Percentiles rank a stretch among this genome's conserved stretches.
Evolutionary conservation across 306 rosid genomes (phyloP).

Genomic region (Amphicarpaea edgeworthii): DNA sequence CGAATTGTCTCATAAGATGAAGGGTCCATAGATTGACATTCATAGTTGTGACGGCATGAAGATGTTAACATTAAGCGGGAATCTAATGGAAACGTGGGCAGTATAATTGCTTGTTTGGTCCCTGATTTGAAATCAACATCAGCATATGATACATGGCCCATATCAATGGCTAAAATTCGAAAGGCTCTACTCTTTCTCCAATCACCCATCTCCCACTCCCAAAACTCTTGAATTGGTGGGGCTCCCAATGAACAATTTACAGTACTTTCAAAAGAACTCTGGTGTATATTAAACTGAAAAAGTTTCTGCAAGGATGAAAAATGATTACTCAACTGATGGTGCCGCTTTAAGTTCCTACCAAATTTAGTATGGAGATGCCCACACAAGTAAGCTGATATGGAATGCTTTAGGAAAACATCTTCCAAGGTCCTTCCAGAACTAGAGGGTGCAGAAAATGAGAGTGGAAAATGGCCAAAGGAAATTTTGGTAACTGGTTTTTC

Average conservation of each 20-base stretch:
- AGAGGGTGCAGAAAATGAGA: conserved; percentile 80
- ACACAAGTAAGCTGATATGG: conserved; percentile 85
- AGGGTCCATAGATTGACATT: conserved; percentile 61
- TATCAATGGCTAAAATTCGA: conserved; percentile 88
- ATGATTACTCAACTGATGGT: conserved; percentile 63
- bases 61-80: conserved; percentile 81
- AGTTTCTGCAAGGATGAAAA: conserved; percentile 54
- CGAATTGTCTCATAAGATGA: conserved; percentile 74
- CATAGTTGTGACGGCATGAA: conserved; percentile 57
- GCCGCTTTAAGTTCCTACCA: conserved; percentile 89
- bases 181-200: conserved; percentile 88
- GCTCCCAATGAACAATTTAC: conserved; percentile 69
- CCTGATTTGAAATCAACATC: conserved; percentile 81
- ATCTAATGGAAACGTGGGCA: conserved; percentile 95
- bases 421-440: conserved; percentile 77
- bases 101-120: conserved; percentile 58
- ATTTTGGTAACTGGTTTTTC: conserved; percentile 74
- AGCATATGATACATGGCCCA: conserved; percentile 74
- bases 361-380: conserved; percentile 92
- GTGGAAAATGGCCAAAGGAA: conserved; percentile 93
- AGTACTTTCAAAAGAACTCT: conserved; percentile 49
- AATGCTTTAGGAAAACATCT: conserved; percentile 81
- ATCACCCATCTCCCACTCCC: conserved; percentile 99
- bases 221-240: conserved; percentile 66
- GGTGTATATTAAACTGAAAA: conserved; percentile 74